These are phyloP conservation scores for Chlamydomonas incerta DNA, from an alignment of 139 green algal genomes.

Conservation along the genomic window DNA sequence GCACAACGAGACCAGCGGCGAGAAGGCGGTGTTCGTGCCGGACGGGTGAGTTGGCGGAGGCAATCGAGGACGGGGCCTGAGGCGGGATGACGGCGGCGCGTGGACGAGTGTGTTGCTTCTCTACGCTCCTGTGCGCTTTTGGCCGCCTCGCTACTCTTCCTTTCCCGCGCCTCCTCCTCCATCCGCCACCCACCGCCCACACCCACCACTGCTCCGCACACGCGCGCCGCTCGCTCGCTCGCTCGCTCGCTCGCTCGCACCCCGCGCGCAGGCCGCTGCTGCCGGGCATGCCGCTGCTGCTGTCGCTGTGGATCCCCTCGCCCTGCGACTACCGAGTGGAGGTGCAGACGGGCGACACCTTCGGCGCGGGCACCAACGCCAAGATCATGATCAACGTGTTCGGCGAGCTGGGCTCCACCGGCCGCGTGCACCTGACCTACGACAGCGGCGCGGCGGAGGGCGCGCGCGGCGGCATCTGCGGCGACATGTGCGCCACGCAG, in stretches of 20 bases:
- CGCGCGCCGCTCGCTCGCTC: too few relatives aligned
- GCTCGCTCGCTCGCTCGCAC: too few relatives aligned
- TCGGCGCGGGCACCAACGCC: conserved; percentile 68
- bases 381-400: conserved; percentile 68
- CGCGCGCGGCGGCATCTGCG: conserved; percentile 1
- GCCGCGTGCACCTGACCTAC: neutral
- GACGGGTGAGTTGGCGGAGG: conserved; percentile 31
- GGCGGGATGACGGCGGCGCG: too few relatives aligned
- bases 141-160: too few relatives aligned
- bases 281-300: conserved; percentile 8
- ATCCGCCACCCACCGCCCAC: too few relatives aligned
- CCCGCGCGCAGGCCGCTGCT: conserved; percentile 1
- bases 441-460: neutral
- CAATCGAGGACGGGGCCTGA: too few relatives aligned
- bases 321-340: conserved; percentile 64
- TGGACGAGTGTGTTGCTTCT: too few relatives aligned
- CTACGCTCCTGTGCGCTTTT: too few relatives aligned
- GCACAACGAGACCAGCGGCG: conserved; percentile 53
- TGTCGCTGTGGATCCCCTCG: conserved; percentile 9
- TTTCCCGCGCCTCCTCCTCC: too few relatives aligned
- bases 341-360: conserved; percentile 59
- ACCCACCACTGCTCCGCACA: too few relatives aligned
- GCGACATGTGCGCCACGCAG: conserved; percentile 10
- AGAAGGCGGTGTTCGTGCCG: conserved; percentile 45
- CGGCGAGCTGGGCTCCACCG: conserved; percentile 55